Evolutionary conservation across 768 basidiomycete species (phyloP).

Genomic region (Kwoniella bestiolae): DNA sequence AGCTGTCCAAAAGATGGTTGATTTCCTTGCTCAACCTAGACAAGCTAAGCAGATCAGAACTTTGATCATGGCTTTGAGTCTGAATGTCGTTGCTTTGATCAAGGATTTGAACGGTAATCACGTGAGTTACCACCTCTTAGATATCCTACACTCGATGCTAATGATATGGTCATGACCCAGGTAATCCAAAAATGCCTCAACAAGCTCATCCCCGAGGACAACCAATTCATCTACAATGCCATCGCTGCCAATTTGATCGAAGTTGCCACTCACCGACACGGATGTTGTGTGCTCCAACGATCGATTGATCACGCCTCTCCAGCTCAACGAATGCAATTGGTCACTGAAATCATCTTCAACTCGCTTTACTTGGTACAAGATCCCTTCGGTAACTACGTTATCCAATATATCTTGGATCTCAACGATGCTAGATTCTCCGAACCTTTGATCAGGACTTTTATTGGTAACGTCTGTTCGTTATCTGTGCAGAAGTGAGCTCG

Average conservation of each 20-base stretch:
- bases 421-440: constrained; percentile 99
- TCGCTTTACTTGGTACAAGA: constrained; percentile 97
- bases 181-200: constrained; percentile 99
- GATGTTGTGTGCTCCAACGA: constrained; percentile 96
- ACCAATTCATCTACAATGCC: constrained; percentile 99
- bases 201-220: constrained; percentile 96
- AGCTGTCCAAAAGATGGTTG: constrained; percentile 99
- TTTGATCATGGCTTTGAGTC: constrained; percentile 92
- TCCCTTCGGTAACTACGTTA: constrained; percentile 64
- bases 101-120: constrained; percentile 70
- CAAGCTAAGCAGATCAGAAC: constrained; percentile 78
- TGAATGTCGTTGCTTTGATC: constrained; percentile 98
- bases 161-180: constrained; percentile 59
- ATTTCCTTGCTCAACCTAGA: constrained; percentile 91
- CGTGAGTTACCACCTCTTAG: constrained; percentile 29
- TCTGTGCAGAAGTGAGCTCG: constrained; percentile 90
- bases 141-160: background rate
- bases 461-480: constrained; percentile 94
- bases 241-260: constrained; percentile 99
- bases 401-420: constrained; percentile 91
- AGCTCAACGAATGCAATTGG: constrained; percentile 87
- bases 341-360: constrained; percentile 98
- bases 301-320: constrained; percentile 88
- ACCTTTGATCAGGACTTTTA: constrained; percentile 93
- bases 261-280: constrained; percentile 79